phyloP scores from a whole-genome alignment of 805 yeast genomes.

The Dipodascopsis tothii region DNA sequence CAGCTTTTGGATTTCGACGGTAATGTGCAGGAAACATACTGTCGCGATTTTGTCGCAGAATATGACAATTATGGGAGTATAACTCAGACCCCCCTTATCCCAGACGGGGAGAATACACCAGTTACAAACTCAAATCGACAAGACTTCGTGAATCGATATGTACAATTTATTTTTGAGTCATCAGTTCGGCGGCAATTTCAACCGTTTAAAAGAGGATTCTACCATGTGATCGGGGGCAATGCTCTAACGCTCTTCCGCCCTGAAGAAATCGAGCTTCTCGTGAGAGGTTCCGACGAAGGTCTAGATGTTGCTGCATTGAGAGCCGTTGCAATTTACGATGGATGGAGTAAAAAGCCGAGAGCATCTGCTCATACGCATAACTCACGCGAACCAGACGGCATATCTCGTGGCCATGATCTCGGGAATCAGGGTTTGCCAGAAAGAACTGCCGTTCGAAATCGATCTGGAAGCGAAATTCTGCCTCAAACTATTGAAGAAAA shows the following conservation, averaged over 20 bases:
- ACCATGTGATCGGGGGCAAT: conserved; percentile 68
- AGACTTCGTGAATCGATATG: conserved; percentile 56
- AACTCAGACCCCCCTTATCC: conserved; percentile 45
- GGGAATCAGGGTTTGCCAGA: too few relatives aligned
- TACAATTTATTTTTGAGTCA: conserved; percentile 51
- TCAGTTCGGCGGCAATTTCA: conserved; percentile 47
- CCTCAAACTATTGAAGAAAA: conserved; percentile 27
- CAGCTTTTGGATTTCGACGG: conserved; percentile 40
- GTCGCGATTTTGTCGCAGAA: conserved; percentile 55
- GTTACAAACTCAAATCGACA: conserved; percentile 57
- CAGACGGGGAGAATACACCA: conserved; percentile 46
- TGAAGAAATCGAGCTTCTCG: conserved; percentile 67
- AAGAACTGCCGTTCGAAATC: too few relatives aligned
- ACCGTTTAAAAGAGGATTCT: conserved; percentile 64
- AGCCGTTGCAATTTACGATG: conserved; percentile 65
- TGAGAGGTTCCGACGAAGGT: conserved; percentile 69
- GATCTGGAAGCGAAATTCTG: too few relatives aligned
- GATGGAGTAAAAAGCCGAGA: conserved; percentile 49
- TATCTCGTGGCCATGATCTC: not conserved
- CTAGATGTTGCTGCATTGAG: conserved; percentile 60
- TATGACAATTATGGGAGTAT: conserved; percentile 42
- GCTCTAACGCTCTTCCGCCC: conserved; percentile 74
- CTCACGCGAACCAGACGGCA: not conserved
- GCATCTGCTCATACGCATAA: conserved; percentile 3
- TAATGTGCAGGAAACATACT: conserved; percentile 41